Evolutionary conservation across 129 eudicot genomes (phyloP).

Genomic region (Lonicera japonica): DNA sequence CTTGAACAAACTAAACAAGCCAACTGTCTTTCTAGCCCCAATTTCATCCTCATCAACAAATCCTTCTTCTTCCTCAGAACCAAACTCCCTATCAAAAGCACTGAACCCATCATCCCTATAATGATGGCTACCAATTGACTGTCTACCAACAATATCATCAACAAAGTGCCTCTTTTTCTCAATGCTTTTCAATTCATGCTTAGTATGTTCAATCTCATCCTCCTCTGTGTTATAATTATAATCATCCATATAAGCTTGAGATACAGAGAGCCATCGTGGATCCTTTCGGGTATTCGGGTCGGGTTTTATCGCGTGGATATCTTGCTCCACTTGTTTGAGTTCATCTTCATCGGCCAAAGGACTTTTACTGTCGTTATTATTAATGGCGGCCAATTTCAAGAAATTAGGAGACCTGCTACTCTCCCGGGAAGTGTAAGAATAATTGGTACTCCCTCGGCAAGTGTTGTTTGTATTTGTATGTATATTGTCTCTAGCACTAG

Average conservation of each 20-base stretch:
- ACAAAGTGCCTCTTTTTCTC: neutral
- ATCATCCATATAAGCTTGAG: slow-evolving; percentile 41
- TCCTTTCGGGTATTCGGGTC: slow-evolving; percentile 23
- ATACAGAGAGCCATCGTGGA: slow-evolving; percentile 43
- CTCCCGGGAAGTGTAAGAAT: neutral
- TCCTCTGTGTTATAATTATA: neutral
- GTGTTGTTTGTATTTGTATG: slow-evolving; percentile 7
- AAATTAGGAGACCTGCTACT: slow-evolving; percentile 26
- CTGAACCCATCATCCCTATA: neutral
- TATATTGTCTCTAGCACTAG: no score
- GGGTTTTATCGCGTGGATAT: slow-evolving; percentile 10
- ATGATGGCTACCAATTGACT: neutral
- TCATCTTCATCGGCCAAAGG: slow-evolving; percentile 21
- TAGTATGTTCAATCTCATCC: neutral
- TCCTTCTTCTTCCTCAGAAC: slow-evolving; percentile 31
- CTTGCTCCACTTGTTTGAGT: slow-evolving; percentile 19
- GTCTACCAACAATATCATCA: neutral
- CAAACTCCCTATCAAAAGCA: slow-evolving; percentile 10
- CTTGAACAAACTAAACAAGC: slow-evolving; percentile 50
- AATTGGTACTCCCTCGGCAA: slow-evolving; percentile 11
- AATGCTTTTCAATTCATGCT: neutral
- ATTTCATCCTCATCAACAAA: slow-evolving; percentile 42
- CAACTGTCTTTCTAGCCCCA: slow-evolving; percentile 35
- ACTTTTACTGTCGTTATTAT: slow-evolving; percentile 1
- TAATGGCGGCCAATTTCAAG: slow-evolving; percentile 12